Evolutionary conservation across 805 yeast genomes (phyloP), one percentile per base, ranked within the genome.

Genomic region (Saccharomycopsis amapae): DNA sequence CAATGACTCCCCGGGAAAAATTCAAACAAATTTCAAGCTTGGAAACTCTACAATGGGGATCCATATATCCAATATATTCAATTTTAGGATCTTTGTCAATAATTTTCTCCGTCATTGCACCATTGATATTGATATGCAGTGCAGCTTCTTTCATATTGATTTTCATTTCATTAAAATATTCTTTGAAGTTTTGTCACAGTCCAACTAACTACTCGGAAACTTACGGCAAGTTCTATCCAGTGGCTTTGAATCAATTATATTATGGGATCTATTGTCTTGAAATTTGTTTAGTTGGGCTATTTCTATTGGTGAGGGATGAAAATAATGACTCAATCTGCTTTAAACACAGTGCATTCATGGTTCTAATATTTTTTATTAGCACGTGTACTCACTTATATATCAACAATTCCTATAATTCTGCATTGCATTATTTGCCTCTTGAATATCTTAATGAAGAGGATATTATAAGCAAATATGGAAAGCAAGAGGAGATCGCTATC

Each of bases 241-340:
- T 68, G 2, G 94, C 95, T 0, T 62, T 88, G 17, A 70, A 82
- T 47, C 95, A 86, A 47, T 61, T 88, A 37, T 86, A 83, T 56
- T 69, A 84, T 0, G 97, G 97, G 0, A 64, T 88, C 1, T 88
- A 88, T 59, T 85, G 88, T 56, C 68, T 85, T 57, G 94, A 88
- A 56, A 67, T 81, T 31, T 83, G 89, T 51, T 62, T 88, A 55
- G 71, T 85, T 35, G 97, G 96, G 0, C 64, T 86, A 7, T 80
- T 85, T 54, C 73, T 85, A 35, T 61, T 84, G 13, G 80, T 81
- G 51, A 67, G 69, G 44, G 71, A 79, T 55, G 64, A 65, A n/a
- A 44, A 63, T 4, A 78, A 69, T 30, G 58, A 56, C 43, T 71
- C 63, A 48, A 67, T 61, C 36, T 73, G 69, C 64, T 69, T 57